These are phyloP conservation scores for Trichomonas gallinae DNA, from an alignment of 208 protist species.

Conservation along the genomic window DNA sequence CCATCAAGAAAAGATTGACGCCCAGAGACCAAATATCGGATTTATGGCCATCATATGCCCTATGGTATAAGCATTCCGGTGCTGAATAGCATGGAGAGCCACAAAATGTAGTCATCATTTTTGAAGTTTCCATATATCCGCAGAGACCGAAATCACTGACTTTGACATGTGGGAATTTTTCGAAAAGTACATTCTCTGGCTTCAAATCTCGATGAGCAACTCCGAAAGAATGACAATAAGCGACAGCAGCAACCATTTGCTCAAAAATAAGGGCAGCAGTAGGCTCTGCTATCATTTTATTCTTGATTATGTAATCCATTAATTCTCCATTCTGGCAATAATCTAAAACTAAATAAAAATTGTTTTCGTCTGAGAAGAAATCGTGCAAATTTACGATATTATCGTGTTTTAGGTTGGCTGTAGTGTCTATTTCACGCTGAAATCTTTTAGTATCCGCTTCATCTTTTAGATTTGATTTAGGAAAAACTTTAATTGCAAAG, in stretches of 20 bases:
- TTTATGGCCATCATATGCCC: background rate
- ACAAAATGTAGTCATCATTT: conserved; percentile 13
- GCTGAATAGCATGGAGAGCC: background rate
- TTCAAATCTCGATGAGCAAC: conserved; percentile 2
- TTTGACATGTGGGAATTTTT: background rate
- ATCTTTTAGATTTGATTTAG: background rate
- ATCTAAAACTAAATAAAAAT: conserved; percentile 6
- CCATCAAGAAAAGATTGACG: background rate
- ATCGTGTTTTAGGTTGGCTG: background rate
- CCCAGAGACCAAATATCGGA: conserved; percentile 1
- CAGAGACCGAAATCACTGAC: background rate
- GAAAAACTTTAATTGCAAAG: background rate
- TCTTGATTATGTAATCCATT: background rate
- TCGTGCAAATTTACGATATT: background rate
- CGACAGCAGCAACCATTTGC: background rate
- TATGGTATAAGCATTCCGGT: background rate
- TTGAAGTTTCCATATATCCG: background rate
- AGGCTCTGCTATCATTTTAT: background rate
- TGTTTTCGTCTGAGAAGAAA: background rate
- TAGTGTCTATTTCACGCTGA: conserved; percentile 12
- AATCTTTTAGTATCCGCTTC: background rate
- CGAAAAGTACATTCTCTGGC: background rate
- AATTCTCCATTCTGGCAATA: conserved; percentile 9
- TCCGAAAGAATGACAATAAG: conserved; percentile 5
- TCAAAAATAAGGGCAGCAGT: background rate